These are phyloP conservation scores for Camelina sativa DNA, from an alignment of 345 rosid species.

Conservation along the genomic window DNA sequence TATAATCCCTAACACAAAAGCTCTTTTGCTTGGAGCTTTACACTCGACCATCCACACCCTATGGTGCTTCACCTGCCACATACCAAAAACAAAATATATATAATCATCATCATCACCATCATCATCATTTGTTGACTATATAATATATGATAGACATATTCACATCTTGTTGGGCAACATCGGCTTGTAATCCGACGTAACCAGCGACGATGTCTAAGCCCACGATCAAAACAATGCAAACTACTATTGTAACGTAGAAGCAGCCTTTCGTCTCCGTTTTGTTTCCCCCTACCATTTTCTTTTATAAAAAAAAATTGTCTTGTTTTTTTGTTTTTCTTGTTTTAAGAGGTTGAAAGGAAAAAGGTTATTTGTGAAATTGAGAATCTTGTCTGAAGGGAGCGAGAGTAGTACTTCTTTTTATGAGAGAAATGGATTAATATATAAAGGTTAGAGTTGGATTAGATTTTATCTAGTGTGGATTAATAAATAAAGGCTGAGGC, in stretches of 20 bases:
- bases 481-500: not conserved
- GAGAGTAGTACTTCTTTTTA: not conserved
- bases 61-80: slow-evolving; percentile 34
- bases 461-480: slow-evolving; percentile 11
- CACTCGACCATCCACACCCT: slow-evolving; percentile 31
- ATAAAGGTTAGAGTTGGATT: slow-evolving; percentile 25
- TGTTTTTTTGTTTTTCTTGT: no score
- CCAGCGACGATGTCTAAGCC: slow-evolving; percentile 31
- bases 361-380: not conserved
- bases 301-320: no score
- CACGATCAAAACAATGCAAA: slow-evolving; percentile 18
- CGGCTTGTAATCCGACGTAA: slow-evolving; percentile 18
- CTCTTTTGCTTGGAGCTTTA: slow-evolving; percentile 38
- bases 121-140: not conserved
- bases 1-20: slow-evolving; percentile 28
- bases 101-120: not conserved
- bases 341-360: no score
- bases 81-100: slow-evolving; percentile 1
- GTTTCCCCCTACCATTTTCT: slow-evolving; percentile 5
- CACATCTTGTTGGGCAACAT: slow-evolving; percentile 29
- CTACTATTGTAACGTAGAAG: not conserved
- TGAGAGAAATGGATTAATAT: slow-evolving; percentile 20
- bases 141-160: no score
- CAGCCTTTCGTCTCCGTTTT: slow-evolving; percentile 13
- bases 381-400: slow-evolving; percentile 11